Evolutionary conservation across 2,329 filamentous ascomycete genomes (phyloP), one percentile per base, ranked within the genome.

Genomic region (Dothideomycetidae sp.): DNA sequence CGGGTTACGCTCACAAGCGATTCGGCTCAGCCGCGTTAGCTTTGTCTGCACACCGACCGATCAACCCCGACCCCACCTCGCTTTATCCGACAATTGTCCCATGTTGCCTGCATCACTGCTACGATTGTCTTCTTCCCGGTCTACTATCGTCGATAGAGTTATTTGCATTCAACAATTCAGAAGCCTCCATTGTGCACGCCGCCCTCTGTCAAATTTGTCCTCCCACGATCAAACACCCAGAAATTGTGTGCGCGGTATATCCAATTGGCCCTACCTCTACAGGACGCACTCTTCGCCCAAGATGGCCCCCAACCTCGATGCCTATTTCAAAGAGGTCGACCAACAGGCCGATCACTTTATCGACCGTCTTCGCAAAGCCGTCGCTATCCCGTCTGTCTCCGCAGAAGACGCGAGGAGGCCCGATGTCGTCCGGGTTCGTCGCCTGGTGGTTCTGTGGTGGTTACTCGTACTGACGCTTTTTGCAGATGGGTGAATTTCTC

Each of bases 361-460:
- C 60, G 80, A 92, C 51, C 79, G 88, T 50, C 75, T 98, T 43
- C 73, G 82, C 54, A 76, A 86, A 61, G 90, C 90, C 38, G 90
- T 98, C 42, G 88, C 86, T 36, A 98, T 98, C 52, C 90, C 90
- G 13, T 98, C 90, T 45, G 72, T 98, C 57, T 96, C 88, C 21
- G 82, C 88, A 33, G 86, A 94, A 45, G 84, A 90, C 54, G 78
- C 80, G 49, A 78, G 83, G 54, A 78, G 90, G 42, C 78, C 78
- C 39, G 86, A 98, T 70, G 90, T 98, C 45, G 75, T 98, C 54
- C 83, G 79, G 60, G 71, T 73, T 56, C 40, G 56, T 51, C 23
- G 13, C 12, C n/a, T n/a, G n/a, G n/a, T 5, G 13, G n/a, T 26
- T 26, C 7, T 26, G 7, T 26, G n/a, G 7, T 26, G 21, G 13